Percentiles rank a stretch among this genome's conserved stretches.
Conservation (phyloP, 140 eudicot genomes). For the Oenanthe javanica region DNA sequence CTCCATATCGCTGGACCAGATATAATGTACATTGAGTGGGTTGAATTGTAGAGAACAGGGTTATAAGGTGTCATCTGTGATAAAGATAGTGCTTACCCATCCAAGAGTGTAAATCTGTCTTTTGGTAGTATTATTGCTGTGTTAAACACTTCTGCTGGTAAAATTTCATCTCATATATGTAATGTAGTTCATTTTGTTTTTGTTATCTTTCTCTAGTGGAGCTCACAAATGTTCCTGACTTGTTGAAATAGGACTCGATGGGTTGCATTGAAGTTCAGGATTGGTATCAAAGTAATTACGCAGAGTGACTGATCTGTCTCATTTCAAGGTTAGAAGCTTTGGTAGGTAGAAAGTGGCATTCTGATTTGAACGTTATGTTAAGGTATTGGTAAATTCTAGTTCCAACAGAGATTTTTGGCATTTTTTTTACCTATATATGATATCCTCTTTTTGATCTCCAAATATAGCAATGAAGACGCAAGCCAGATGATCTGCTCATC, state of each 20-base stretch:
- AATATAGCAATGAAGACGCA: constrained; percentile 66
- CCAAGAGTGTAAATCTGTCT: constrained; percentile 48
- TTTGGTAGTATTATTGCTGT: constrained; percentile 73
- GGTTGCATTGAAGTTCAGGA: constrained; percentile 62
- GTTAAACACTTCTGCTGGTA: constrained; percentile 82
- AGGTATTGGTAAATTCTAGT: not conserved
- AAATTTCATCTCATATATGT: not conserved
- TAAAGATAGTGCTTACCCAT: constrained; percentile 63
- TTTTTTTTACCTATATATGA: not conserved
- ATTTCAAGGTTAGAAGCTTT: not conserved
- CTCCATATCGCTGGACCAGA: constrained; percentile 65
- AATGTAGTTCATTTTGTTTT: not conserved
- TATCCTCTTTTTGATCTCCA: constrained; percentile 9
- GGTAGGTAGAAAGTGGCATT: not conserved
- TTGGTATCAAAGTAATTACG: constrained; percentile 71
- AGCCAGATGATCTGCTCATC: constrained; percentile 37
- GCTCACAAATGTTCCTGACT: not conserved
- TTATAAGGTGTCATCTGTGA: constrained; percentile 74
- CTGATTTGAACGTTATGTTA: not conserved
- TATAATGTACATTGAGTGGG: constrained; percentile 68
- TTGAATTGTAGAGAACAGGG: constrained; percentile 41
- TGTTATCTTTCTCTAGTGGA: not conserved
- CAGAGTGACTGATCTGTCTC: constrained; percentile 46
- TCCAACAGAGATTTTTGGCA: not conserved
- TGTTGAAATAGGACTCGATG: constrained; percentile 44